Evolutionary conservation across 179 eudicot genomes (phyloP), one percentile per base, ranked within the genome.

Genomic region (Beta lomatogona): DNA sequence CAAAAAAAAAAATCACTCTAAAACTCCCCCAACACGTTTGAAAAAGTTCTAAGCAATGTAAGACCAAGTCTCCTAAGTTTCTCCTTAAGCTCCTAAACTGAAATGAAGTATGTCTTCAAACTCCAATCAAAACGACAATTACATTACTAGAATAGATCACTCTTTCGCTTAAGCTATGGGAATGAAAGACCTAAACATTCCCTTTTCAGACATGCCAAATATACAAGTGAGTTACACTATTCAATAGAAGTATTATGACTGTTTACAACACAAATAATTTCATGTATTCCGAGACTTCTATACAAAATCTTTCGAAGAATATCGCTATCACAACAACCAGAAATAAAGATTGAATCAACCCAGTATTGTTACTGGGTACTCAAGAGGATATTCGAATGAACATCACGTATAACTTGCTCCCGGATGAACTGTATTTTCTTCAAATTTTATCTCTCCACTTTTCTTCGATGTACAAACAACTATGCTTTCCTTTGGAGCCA

Each of bases 231-330:
- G 73, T 31, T 69, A 44, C 16, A 41, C 31, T 53, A 70, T 58
- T 61, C 53, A 57, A 22, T 58, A 69, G 63, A 18, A 73, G 48
- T 73, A 73, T 28, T 50, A 21, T 63, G 67, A 60, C 22, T 50
- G 82, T 69, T 60, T 75, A 81, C 70, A 83, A 76, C 64, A 64
- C 44, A 71, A 76, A 76, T 76, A 28, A 76, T 79, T 75, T 41
- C 50, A 72, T 57, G 67, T 71, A 75, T 25, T 59, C 44, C 44
- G 13, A 48, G 76, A 77, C 41, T 76, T 70, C 69, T 84, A 71
- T 80, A 80, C 83, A 80, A 76, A 83, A 80, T 75, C 77, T 64
- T 74, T 63, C 58, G 67, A 59, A 77, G 21, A 46, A 72, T 76
- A 10, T 60, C 57, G 19, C 65, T 65, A 66, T 48, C 65, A 9